A percentile compares a stretch with the other conserved stretches of the same genome.
These are phyloP conservation scores for Caryopteris hybrid DNA, from an alignment of 305 asterid genomes.

Conservation along the genomic window DNA sequence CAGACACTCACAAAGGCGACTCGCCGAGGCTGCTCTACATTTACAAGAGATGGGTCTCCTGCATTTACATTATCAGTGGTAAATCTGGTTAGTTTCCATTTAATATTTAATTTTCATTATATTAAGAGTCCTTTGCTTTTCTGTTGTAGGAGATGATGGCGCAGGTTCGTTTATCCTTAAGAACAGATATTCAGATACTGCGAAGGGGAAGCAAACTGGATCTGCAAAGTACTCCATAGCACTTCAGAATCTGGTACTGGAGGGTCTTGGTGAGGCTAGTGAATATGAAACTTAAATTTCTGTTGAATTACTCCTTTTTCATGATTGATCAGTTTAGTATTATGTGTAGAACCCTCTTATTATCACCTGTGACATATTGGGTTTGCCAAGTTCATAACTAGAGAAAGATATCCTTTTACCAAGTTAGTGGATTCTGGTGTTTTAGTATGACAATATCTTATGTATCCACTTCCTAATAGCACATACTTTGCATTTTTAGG, in stretches of 20 bases:
- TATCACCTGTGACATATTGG: neutral
- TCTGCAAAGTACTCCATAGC: conserved; percentile 75
- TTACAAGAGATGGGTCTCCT: conserved; percentile 84
- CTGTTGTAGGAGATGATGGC: conserved; percentile 40
- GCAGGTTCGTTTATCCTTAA: conserved; percentile 56
- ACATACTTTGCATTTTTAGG: too few species aligned
- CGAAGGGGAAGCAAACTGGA: conserved; percentile 15
- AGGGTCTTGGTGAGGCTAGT: conserved; percentile 39
- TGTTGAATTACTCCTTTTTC: neutral
- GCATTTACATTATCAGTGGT: conserved; percentile 71
- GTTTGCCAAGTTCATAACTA: too few species aligned
- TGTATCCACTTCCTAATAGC: too few species aligned
- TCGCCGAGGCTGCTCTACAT: conserved; percentile 71
- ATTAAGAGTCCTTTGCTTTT: neutral
- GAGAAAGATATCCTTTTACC: too few species aligned
- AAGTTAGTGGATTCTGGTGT: too few species aligned
- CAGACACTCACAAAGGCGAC: conserved; percentile 81
- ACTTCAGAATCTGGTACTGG: conserved; percentile 66
- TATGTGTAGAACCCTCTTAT: neutral
- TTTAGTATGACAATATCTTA: too few species aligned
- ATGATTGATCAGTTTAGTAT: too few species aligned
- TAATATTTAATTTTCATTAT: neutral
- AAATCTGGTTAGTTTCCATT: neutral
- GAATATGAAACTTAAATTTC: conserved; percentile 8
- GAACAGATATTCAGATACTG: conserved; percentile 31